Evolutionary conservation across 345 rosid genomes (phyloP).

Genomic region (Rubroshorea leprosula): DNA sequence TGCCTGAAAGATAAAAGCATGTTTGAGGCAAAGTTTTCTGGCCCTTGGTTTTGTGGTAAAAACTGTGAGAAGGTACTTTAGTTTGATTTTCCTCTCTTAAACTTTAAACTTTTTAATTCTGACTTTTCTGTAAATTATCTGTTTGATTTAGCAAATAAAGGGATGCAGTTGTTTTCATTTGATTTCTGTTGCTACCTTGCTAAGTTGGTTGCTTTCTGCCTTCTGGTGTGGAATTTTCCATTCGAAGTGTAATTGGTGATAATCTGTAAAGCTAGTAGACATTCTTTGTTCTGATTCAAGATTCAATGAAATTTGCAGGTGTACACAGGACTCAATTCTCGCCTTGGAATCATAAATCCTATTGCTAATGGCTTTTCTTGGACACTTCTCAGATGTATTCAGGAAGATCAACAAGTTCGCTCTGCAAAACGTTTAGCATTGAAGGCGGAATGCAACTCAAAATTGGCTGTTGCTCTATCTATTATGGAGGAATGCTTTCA

Average conservation of each 20-base stretch:
- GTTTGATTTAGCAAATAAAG: slow-evolving; percentile 2
- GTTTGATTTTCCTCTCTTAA: not conserved
- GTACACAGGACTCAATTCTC: slow-evolving; percentile 65
- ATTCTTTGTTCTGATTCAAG: slow-evolving; percentile 6
- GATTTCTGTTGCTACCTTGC: not conserved
- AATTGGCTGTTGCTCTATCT: slow-evolving; percentile 80
- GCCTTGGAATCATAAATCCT: slow-evolving; percentile 53
- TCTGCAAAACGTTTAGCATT: slow-evolving; percentile 68
- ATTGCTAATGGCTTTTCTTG: slow-evolving; percentile 61
- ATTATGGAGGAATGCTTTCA: slow-evolving; percentile 94
- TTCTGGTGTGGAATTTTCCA: slow-evolving; percentile 1
- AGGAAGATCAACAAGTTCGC: slow-evolving; percentile 70
- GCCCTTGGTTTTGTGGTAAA: slow-evolving; percentile 61
- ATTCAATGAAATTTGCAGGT: slow-evolving; percentile 37
- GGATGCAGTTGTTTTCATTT: not conserved
- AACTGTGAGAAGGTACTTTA: slow-evolving; percentile 63
- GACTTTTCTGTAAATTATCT: slow-evolving; percentile 5
- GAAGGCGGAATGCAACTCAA: slow-evolving; percentile 94
- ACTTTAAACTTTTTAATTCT: slow-evolving; percentile 7
- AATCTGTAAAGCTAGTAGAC: not conserved
- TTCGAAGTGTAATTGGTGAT: not conserved
- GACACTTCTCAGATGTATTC: slow-evolving; percentile 75
- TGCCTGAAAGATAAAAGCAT: slow-evolving; percentile 43
- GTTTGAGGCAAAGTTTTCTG: slow-evolving; percentile 37
- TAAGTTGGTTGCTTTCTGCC: not conserved